Base-by-base conservation (phyloP, 257 asterid genomes). In the Coffea canephora region DNA sequence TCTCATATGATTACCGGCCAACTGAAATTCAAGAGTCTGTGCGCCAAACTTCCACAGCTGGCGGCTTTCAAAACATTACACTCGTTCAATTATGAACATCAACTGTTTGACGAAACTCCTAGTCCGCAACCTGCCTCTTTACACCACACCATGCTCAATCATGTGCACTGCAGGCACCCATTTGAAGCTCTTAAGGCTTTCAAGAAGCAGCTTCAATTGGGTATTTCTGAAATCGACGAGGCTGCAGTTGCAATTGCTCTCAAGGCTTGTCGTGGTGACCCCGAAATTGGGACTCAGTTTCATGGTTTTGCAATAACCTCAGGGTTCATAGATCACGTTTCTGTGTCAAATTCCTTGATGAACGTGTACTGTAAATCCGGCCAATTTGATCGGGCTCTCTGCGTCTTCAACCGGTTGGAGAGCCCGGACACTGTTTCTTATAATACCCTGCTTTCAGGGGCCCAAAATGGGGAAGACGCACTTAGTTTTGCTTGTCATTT, bases 331-430 rank as follows among this genome's bases (percentile, higher is more conserved):
- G 62, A 61, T 50, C 81, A 78, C 50, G 84, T 88, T 69, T 84
- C 88, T 8, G 97, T 93, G 6, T 88, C 91, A 36, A 95, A 95
- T 90, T 93, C 99, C 12, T 82, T 95, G 82, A 95, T 93, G 97
- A 93, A 88, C 79, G 74, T 95, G 93, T 93, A 91, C 85, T 84
- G 86, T 79, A 95, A 90, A 77, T 91, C 18, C 18, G 82, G 88
- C 50, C 80, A 85, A 66, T 84, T 84, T 43, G 62, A 78, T 83
- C 77, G 25, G 71, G 96, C 98, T 31, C 79, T 87, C 66, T 70
- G 84, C 69, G 85, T 93, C 31, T 91, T 95, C 66, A 79, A 82
- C 72, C 67, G 79, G 34, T 31, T 91, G 85, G 84, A 85, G 74
- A 82, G 76, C 84, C 96, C 91, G n/a, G 98, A 95, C 81, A 91